Evolutionary conservation across 352 stramenopile genomes (phyloP), one percentile per base, ranked within the genome.

Genomic region (Pythium insidiosum): DNA sequence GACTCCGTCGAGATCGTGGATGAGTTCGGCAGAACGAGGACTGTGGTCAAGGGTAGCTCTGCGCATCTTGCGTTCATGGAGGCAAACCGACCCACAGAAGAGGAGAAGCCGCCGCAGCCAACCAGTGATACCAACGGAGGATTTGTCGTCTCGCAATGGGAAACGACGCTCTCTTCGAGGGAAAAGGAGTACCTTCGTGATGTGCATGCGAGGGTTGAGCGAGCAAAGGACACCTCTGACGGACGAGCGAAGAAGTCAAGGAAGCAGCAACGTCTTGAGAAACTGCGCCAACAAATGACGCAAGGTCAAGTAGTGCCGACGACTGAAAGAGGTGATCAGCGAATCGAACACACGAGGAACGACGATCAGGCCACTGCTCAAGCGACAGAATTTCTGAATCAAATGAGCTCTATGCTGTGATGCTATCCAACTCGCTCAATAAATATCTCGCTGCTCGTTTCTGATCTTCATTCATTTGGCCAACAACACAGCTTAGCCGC

Each of bases 91-190:
- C n/a, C n/a, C n/a, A n/a, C n/a, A n/a, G n/a, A n/a, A n/a, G n/a
- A 59, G 16, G n/a, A 22, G 4, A 23, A 51, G 20, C 23, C 38
- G 26, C 25, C 38, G 10, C 10, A 26, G 24, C 6, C 38, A n/a
- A n/a, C 38, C 23, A 18, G 24, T 38, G 26, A 20, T 24, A 38
- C 31, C 20, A 46, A 34, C 38, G 23, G 16, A 19, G 82, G 76
- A 37, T 92, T 84, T 53, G 79, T 92, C 16, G 63, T 75, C 10
- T 89, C 79, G 9, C 79, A 89, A 34, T 92, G 79, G 79, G 79
- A 92, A 36, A 77, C 82, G 45, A 73, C 68, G 11, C 57, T 92
- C 15, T 85, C 83, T 22, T 44, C 26, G 19, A 31, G 48, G 1
- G 79, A 92, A 43, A 92, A 89, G 46, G 25, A 50, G 5, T 77